These are phyloP conservation scores for Tylopilus sp. DNA, from an alignment of 768 basidiomycete species.

Conservation along the genomic window DNA sequence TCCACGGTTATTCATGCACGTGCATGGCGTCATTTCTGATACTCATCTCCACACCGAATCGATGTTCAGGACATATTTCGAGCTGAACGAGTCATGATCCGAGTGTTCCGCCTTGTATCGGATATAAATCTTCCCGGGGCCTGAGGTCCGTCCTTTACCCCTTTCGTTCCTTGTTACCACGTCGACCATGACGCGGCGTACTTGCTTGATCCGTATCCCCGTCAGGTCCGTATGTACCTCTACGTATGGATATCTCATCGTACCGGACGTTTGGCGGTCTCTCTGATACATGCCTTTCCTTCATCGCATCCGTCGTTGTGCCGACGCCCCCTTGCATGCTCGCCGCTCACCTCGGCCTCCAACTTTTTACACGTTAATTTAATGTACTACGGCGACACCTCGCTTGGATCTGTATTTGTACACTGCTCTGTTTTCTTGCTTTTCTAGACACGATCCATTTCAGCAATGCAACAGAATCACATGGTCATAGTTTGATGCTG, in stretches of 20 bases:
- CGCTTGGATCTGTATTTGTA: conserved; percentile 23
- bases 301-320: conserved; percentile 1
- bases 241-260: conserved; percentile 13
- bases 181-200: background rate
- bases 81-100: conserved; percentile 49
- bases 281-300: background rate
- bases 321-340: background rate
- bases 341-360: background rate
- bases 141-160: background rate
- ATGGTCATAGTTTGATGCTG: no score
- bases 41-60: conserved; percentile 76
- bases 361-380: conserved; percentile 17
- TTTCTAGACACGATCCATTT: conserved; percentile 1
- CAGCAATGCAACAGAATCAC: conserved; percentile 3
- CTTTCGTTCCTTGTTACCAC: background rate
- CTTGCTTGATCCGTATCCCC: background rate
- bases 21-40: conserved; percentile 75
- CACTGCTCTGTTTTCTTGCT: background rate
- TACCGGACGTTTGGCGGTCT: conserved; percentile 4
- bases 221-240: conserved; percentile 4
- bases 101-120: background rate
- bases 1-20: conserved; percentile 88
- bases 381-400: conserved; percentile 9
- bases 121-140: background rate
- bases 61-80: conserved; percentile 90